phyloP scores from a whole-genome alignment of 306 rosid species.

The Fragaria ananassa region DNA sequence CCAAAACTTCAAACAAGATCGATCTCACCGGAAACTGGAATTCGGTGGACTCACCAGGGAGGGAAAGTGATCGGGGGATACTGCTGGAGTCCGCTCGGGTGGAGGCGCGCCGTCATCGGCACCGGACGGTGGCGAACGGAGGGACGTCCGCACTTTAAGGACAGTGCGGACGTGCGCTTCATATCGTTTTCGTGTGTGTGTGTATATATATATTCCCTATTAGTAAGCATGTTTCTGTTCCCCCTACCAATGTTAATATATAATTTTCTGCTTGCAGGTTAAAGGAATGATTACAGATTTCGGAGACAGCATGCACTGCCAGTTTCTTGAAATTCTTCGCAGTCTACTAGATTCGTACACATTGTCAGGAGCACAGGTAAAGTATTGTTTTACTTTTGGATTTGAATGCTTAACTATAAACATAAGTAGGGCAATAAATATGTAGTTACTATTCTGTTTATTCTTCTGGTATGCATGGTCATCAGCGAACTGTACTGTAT shows the following conservation, averaged over 20 bases:
- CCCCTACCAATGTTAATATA: conserved; percentile 1
- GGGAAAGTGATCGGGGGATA: too few species aligned
- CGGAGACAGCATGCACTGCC: conserved; percentile 92
- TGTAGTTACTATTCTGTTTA: not conserved
- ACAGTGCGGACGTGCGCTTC: too few species aligned
- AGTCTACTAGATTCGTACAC: conserved; percentile 78
- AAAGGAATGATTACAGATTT: conserved; percentile 91
- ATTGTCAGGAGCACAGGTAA: conserved; percentile 85
- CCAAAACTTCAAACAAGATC: too few species aligned
- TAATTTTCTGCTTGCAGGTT: conserved; percentile 48
- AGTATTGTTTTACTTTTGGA: not conserved
- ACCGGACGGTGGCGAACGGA: too few species aligned
- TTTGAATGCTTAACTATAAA: not conserved
- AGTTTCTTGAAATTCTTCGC: conserved; percentile 97
- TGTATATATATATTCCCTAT: not conserved
- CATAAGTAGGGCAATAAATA: not conserved
- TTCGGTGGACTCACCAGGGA: too few species aligned
- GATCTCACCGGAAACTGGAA: too few species aligned
- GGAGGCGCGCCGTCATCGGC: too few species aligned
- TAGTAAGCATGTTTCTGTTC: not conserved
- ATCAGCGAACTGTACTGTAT: not conserved
- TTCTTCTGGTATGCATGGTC: not conserved
- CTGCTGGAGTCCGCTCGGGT: too few species aligned
- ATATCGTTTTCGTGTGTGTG: too few species aligned
- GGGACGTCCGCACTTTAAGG: too few species aligned